Percentiles rank a stretch among this genome's conserved stretches.
These are phyloP conservation scores for Fraxinus sp. DNA, from an alignment of 305 asterid genomes.

Conservation along the genomic window DNA sequence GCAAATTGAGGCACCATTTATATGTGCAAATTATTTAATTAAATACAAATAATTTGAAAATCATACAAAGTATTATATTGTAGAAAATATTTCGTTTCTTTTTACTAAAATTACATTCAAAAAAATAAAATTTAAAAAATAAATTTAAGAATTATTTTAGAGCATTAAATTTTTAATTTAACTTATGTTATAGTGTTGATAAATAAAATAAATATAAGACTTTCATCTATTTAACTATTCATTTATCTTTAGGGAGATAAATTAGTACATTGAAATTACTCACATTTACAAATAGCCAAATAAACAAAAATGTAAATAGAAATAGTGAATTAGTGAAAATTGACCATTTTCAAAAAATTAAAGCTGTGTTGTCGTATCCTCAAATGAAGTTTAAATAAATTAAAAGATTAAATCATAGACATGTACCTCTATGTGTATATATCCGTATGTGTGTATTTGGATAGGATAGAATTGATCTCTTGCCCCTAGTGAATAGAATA, in stretches of 20 bases:
- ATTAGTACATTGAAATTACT: neutral
- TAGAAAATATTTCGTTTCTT: no score
- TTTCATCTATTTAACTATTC: neutral
- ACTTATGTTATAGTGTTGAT: neutral
- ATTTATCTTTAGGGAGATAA: neutral
- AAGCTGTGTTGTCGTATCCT: neutral
- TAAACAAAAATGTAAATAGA: neutral
- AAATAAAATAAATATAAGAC: no score
- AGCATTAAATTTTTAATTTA: neutral
- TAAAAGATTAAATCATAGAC: neutral
- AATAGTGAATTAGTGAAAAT: neutral
- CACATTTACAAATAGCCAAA: neutral
- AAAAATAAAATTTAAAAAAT: no score
- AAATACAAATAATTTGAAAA: neutral
- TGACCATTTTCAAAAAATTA: no score
- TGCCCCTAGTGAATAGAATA: no score
- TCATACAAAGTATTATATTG: no score
- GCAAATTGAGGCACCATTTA: neutral
- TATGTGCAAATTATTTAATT: neutral
- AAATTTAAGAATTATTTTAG: neutral
- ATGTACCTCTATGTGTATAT: neutral
- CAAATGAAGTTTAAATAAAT: neutral
- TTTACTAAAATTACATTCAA: neutral
- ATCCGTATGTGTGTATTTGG: neutral
- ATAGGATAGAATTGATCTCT: no score